Conservation (phyloP, 148 eudicot genomes). For the Cornus kousa region DNA sequence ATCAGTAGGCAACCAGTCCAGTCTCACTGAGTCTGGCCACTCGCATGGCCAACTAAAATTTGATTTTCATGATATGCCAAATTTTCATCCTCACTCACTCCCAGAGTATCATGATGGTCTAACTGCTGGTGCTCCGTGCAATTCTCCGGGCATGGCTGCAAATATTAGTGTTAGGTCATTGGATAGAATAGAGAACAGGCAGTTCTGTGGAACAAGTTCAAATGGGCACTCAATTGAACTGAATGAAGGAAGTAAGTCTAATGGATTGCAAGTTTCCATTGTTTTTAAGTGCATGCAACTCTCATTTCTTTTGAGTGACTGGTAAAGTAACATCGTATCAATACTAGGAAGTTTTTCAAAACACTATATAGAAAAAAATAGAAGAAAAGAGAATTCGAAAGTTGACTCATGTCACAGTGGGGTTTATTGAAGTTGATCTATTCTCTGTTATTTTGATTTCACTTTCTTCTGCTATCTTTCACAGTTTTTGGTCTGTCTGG, state of each 20-base stretch:
- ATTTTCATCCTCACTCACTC: constrained; percentile 60
- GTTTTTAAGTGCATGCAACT: not conserved
- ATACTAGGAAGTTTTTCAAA: not conserved
- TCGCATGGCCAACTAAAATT: constrained; percentile 32
- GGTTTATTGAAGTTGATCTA: not conserved
- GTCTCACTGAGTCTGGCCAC: constrained; percentile 36
- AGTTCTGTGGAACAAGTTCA: constrained; percentile 38
- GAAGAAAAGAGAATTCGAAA: not conserved
- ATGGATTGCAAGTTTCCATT: not conserved
- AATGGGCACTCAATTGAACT: constrained; percentile 47
- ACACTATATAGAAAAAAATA: not conserved
- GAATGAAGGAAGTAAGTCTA: constrained; percentile 44
- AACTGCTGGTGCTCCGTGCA: constrained; percentile 40
- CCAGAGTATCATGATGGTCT: constrained; percentile 56
- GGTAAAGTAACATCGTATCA: not conserved
- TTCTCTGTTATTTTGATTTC: constrained; percentile 4
- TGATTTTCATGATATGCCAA: constrained; percentile 33
- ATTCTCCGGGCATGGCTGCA: constrained; percentile 36
- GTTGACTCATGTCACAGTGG: constrained; percentile 2
- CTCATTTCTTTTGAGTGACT: not conserved
- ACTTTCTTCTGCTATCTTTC: constrained; percentile 14
- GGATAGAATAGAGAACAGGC: constrained; percentile 45
- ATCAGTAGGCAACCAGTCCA: constrained; percentile 42
- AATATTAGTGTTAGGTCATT: constrained; percentile 30
- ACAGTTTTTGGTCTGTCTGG: constrained; percentile 57